These are phyloP conservation scores for Ophiostoma pallidulum DNA, from an alignment of 2,329 filamentous ascomycete genomes.

Conservation along the genomic window DNA sequence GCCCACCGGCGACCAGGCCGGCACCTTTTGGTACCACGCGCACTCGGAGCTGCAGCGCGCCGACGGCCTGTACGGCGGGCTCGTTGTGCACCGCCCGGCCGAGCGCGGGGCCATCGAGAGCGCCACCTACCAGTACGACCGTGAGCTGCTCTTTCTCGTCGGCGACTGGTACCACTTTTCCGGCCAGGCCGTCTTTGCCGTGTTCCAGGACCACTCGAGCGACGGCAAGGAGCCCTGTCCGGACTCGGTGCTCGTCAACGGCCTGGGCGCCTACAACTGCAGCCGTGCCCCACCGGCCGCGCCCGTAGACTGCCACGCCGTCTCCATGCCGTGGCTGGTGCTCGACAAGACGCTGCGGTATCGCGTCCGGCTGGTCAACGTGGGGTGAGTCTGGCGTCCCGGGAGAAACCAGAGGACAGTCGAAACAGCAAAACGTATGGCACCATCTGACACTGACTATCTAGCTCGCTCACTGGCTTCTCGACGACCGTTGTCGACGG, in stretches of 20 bases:
- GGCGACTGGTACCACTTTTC: constrained; percentile 50
- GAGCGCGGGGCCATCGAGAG: constrained; percentile 38
- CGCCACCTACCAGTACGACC: constrained; percentile 45
- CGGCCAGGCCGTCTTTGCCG: constrained; percentile 1
- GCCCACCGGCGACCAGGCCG: constrained; percentile 15
- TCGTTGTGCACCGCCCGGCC: constrained; percentile 53
- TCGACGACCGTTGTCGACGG: constrained; percentile 16
- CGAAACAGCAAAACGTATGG: not conserved
- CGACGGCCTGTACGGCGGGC: constrained; percentile 51
- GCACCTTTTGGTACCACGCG: constrained; percentile 51
- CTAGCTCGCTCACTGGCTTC: constrained; percentile 18
- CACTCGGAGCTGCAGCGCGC: constrained; percentile 63
- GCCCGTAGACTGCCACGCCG: constrained; percentile 33
- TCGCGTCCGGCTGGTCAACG: constrained; percentile 19
- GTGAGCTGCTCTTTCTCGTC: constrained; percentile 56
- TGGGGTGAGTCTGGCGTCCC: too few species aligned
- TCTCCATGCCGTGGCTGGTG: constrained; percentile 11
- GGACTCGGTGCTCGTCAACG: constrained; percentile 39
- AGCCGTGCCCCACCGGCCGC: constrained; percentile 34
- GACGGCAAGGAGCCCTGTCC: constrained; percentile 31
- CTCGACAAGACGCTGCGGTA: constrained; percentile 18
- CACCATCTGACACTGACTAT: not conserved
- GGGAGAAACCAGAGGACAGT: too few species aligned
- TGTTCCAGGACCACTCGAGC: constrained; percentile 11
- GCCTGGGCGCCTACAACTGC: constrained; percentile 35